Evolutionary conservation across 352 stramenopile genomes (phyloP), one percentile per base, ranked within the genome.

Genomic region (Phytophthora aleatoria): DNA sequence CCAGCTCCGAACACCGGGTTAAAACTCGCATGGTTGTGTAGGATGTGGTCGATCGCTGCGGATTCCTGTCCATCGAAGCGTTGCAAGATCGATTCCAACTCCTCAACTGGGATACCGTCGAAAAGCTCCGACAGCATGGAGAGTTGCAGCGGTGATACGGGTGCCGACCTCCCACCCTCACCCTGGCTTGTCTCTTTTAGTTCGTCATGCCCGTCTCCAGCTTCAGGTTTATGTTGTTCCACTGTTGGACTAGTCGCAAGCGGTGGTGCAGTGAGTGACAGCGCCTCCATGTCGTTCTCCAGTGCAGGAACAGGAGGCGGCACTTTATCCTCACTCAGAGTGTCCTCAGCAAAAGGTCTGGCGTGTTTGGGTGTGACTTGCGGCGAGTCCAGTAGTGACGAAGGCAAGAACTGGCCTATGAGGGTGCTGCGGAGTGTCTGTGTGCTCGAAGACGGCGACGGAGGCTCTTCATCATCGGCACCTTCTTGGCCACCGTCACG

Each of bases 381-480:
- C 13, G 87, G 87, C 42, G 87, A 95, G 59, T 95, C 87, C 42
- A 95, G 66, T 31, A 95, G 64, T 43, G 81, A 76, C 9, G 87
- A 89, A 27, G 87, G 87, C 57, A 95, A 58, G 36, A 91, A 95
- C 57, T 95, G 84, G 33, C 74, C 87, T 70, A 95, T 92, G 3
- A 91, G 64, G 36, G 78, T 91, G 58, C 71, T 89, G 24, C 85
- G 83, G 30, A 92, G 64, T 27, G 81, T 79, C 15, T 89, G 82
- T 20, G 84, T 74, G 15, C 72, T 81, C 20, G 81, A 85, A 4
- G 78, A 83, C 16, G 78, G 73, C 5, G 71, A 87, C 5, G 67
- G 61, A 16, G 66, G 73, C 45, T 89, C 77, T 45, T 91, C 83
- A 5, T 94, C 81, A 13, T 80, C 74, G 0, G 56, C 72, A 27